These are phyloP conservation scores for Fusarium mexicanum DNA, from an alignment of 2,329 filamentous ascomycete species.

Conservation along the genomic window DNA sequence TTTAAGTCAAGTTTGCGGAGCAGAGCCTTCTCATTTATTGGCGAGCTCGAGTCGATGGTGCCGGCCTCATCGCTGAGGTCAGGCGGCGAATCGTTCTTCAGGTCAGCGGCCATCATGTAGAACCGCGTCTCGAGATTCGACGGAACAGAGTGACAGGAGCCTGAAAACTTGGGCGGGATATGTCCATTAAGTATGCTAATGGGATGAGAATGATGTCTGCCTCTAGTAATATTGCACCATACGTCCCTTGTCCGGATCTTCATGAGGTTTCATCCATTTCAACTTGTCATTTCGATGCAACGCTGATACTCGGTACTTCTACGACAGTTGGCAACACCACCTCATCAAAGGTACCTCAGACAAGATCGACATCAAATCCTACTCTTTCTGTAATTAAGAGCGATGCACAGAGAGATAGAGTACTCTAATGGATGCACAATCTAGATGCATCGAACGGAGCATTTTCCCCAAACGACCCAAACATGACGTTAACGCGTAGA, in stretches of 20 bases:
- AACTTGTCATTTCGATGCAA: not conserved
- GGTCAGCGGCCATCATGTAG: not conserved
- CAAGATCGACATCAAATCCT: not conserved
- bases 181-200: too few species aligned
- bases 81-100: conserved; percentile 10
- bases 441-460: not conserved
- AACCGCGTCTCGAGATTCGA: not conserved
- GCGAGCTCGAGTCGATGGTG: not conserved
- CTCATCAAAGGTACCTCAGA: not conserved
- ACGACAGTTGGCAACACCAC: accelerated
- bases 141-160: accelerated
- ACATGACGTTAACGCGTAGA: not conserved
- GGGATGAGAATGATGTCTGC: not conserved
- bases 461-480: not conserved
- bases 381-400: not conserved
- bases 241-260: conserved; percentile 2
- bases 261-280: conserved; percentile 1
- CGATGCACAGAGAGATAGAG: not conserved
- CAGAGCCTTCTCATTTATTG: conserved; percentile 65
- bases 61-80: conserved; percentile 35
- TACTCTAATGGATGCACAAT: not conserved
- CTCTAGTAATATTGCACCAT: conserved; percentile 19
- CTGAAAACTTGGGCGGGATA: accelerated
- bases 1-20: conserved; percentile 65
- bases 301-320: not conserved